Evolutionary conservation across 2,329 filamentous ascomycete species (phyloP).

Genomic region (Gaeumannomyces tritici): DNA sequence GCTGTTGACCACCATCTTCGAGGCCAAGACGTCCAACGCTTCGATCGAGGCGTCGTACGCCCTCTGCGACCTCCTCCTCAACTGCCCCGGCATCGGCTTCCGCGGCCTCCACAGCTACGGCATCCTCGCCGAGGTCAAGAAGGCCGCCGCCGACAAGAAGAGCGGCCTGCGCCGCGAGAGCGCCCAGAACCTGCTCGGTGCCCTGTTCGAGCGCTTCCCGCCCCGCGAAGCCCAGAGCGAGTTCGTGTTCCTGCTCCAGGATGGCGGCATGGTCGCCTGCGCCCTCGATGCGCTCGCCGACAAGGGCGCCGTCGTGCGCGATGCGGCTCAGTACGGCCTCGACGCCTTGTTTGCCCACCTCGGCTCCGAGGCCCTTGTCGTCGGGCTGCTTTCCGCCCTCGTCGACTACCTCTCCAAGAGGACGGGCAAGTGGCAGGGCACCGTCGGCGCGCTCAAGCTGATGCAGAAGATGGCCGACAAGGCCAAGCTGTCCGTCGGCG

Average conservation of each 20-base stretch:
- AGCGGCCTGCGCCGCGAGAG: conserved; percentile 76
- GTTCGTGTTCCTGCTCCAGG: conserved; percentile 71
- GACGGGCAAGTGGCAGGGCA: conserved; percentile 95
- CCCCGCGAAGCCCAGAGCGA: conserved; percentile 69
- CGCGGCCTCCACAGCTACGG: conserved; percentile 43
- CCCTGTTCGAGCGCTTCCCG: conserved; percentile 85
- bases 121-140: conserved; percentile 45
- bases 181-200: conserved; percentile 89
- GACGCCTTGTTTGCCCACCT: conserved; percentile 78
- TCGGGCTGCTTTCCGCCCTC: conserved; percentile 71
- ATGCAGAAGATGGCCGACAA: conserved; percentile 93
- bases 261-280: conserved; percentile 60
- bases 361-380: conserved; percentile 71
- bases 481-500: conserved; percentile 73
- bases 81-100: conserved; percentile 37
- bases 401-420: conserved; percentile 68
- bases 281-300: conserved; percentile 82
- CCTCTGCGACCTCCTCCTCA: conserved; percentile 49
- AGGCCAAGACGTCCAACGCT: conserved; percentile 55
- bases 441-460: conserved; percentile 74
- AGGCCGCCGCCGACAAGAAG: conserved; percentile 91
- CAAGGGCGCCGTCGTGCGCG: conserved; percentile 79
- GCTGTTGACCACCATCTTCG: conserved; percentile 59
- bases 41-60: conserved; percentile 57
- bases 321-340: conserved; percentile 88